Conservation (phyloP, 352 stramenopile genomes). For the Phytophthora vignae region DNA sequence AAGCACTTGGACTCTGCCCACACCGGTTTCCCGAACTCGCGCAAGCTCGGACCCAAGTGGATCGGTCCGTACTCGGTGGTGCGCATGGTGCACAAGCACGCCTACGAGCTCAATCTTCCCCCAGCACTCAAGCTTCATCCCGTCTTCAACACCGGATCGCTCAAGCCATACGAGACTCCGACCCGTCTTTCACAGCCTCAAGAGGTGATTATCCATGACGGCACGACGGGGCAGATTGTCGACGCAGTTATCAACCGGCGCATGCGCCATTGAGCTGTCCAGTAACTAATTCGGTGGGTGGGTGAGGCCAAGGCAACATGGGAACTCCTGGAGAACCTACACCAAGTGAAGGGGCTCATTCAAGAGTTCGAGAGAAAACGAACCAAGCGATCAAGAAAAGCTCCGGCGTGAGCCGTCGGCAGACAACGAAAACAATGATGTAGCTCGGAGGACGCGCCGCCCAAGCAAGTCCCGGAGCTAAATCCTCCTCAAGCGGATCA, state of each 20-base stretch:
- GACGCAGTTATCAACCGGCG: slow-evolving; percentile 1
- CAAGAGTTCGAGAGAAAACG: slow-evolving; percentile 6
- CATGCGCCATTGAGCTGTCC: background rate
- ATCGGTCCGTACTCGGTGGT: slow-evolving; percentile 29
- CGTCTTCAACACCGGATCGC: slow-evolving; percentile 17
- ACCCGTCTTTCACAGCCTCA: background rate
- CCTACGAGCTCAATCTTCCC: slow-evolving; percentile 27
- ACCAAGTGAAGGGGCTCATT: slow-evolving; percentile 13
- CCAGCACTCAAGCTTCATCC: slow-evolving; percentile 17
- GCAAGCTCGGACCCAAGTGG: slow-evolving; percentile 24
- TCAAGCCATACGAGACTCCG: slow-evolving; percentile 16
- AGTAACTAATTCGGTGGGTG: slow-evolving; percentile 16
- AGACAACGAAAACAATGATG: background rate
- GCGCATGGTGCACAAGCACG: slow-evolving; percentile 19
- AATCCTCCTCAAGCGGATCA: too few species aligned
- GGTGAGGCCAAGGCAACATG: slow-evolving; percentile 10
- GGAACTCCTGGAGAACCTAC: slow-evolving; percentile 13
- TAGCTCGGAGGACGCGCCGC: background rate
- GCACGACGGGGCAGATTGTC: slow-evolving; percentile 13
- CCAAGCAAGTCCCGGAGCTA: too few species aligned
- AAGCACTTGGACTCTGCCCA: slow-evolving; percentile 18
- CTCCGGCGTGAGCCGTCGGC: background rate
- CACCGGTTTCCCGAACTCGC: slow-evolving; percentile 3
- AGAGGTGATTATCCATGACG: slow-evolving; percentile 11
- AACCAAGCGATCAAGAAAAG: background rate